A percentile compares a stretch with the other conserved stretches of the same genome.
Conservation (phyloP, 768 basidiomycete genomes). For the Imleria badia region DNA sequence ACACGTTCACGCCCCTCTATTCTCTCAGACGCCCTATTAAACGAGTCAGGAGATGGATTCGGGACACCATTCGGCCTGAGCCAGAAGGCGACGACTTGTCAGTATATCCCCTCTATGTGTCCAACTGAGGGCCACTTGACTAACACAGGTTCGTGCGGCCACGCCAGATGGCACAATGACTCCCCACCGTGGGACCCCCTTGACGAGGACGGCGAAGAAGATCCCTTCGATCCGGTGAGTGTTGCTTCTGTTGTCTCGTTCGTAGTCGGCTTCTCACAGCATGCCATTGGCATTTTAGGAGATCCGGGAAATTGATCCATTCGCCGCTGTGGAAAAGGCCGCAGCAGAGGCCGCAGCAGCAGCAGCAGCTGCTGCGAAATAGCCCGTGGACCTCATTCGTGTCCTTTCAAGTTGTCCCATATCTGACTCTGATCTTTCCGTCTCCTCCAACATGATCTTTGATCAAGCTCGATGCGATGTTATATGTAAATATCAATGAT, state of each 20-base stretch:
- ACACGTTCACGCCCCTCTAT: constrained; percentile 22
- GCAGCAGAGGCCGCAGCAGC: not conserved
- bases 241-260: not conserved
- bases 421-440: not conserved
- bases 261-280: not conserved
- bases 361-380: not conserved
- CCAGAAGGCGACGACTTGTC: constrained; percentile 19
- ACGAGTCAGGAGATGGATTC: constrained; percentile 12
- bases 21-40: constrained; percentile 14
- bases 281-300: not conserved
- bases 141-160: no score
- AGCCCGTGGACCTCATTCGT: no score
- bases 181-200: constrained; percentile 27
- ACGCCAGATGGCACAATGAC: constrained; percentile 19
- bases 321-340: constrained; percentile 6
- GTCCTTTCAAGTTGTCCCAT: not conserved
- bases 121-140: not conserved
- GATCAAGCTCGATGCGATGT: not conserved
- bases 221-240: constrained; percentile 18
- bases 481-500: not conserved
- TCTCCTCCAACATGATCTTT: no score
- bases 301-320: constrained; percentile 9
- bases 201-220: constrained; percentile 26
- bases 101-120: constrained; percentile 2
- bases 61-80: constrained; percentile 9